Evolutionary conservation across 352 stramenopile species (phyloP), one percentile per base, ranked within the genome.

Genomic region (Globisporangium cylindrosporum): DNA sequence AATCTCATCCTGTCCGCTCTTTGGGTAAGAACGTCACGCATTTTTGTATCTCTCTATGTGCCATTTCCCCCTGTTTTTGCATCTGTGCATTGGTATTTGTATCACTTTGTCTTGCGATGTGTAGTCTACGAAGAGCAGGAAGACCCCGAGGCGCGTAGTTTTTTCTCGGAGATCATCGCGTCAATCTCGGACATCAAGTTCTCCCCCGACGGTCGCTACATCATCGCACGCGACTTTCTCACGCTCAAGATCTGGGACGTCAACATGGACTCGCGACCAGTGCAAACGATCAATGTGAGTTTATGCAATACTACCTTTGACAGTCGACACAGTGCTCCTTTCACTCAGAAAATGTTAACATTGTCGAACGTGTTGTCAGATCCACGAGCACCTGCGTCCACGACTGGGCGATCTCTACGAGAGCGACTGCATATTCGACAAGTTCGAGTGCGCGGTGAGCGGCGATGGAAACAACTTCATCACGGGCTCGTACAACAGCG

Each of bases 391-490:
- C 57, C 80, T 99, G 67, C 89, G 89, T 54, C 77, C 86, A 9
- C 78, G 90, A 18, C 75, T 99, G 32, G 82, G 80, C 24, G 89
- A 98, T 65, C 69, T 98, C 5, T 99, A 98, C 77, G 94, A 98
- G 62, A 98, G 91, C 66, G 96, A 99, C 73, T 97, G 88, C 70
- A 98, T 99, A 66, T 99, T 99, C 70, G 96, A 99, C 86, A 99
- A 98, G 75, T 99, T 99, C 71, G 94, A 98, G 74, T 96, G 95
- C 61, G 84, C 82, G 9, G 82, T 98, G 41, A 97, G 88, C 66
- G 86, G 84, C 24, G 90, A 98, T 70, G 93, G 90, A 58, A 94
- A 96, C 71, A 91, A 93, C 79, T 92, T 98, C 72, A 84, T 96
- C 67, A 98, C 94, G 46, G 96, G 96, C 55, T 97, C 92, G 59